Evolutionary conservation across 192 early-diverging fungal genomes (phyloP).

Genomic region (Umbelopsis ramanniana): DNA sequence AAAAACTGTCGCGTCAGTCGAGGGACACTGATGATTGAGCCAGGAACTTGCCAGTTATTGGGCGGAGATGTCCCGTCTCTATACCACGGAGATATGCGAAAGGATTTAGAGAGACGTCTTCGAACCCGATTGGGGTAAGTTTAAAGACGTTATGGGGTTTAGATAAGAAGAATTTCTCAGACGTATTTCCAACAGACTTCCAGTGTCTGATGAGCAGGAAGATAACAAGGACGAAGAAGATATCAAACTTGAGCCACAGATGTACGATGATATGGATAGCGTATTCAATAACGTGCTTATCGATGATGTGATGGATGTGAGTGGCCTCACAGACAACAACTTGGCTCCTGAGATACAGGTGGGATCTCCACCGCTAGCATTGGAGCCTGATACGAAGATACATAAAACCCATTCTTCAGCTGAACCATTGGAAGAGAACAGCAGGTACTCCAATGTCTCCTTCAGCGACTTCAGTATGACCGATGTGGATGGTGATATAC

Average conservation of each 20-base stretch:
- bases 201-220: not conserved
- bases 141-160: too few species aligned
- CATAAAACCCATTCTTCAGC: not conserved
- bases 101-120: not conserved
- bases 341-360: not conserved
- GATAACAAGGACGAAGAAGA: not conserved
- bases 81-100: not conserved
- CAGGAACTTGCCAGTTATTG: not conserved
- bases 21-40: constrained; percentile 5
- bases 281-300: not conserved
- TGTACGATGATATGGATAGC: constrained; percentile 9
- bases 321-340: not conserved
- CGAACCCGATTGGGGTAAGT: not conserved
- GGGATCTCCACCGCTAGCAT: not conserved
- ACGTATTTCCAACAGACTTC: not conserved
- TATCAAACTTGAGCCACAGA: not conserved
- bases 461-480: not conserved
- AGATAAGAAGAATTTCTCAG: not conserved
- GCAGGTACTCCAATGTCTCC: not conserved
- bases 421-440: not conserved
- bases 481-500: not conserved
- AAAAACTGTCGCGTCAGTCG: constrained; percentile 3
- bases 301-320: not conserved
- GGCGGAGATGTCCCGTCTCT: not conserved
- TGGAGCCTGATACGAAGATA: not conserved